Evolutionary conservation across 768 basidiomycete species (phyloP), one percentile per base, ranked within the genome.

Genomic region (Saitozyma sp.): DNA sequence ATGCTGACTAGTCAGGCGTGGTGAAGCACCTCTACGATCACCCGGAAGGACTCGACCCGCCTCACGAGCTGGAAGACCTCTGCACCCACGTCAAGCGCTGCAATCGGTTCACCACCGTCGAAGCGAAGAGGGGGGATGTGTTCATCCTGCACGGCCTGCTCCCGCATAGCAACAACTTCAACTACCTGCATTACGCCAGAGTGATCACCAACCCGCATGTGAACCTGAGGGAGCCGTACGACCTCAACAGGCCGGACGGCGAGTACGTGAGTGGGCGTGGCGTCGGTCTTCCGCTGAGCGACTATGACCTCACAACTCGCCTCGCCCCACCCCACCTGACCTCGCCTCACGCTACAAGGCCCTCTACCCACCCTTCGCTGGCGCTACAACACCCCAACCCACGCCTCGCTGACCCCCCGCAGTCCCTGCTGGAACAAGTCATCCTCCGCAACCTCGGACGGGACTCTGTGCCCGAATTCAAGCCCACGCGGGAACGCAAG

Each of bases 161-260:
- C 6, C 66, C 64, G 0, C 69, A 70, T 54, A 20, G 57, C 6
- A 29, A 42, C 37, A 54, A 51, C 39, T 53, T 11, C 37, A 67
- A 67, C 51, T 55, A 68, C 39, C 51, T 65, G 29, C 63, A 61
- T 43, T 68, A 70, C 50, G 61, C 63, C 39, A 17, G 69, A 17
- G 66, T 68, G 20, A 70, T 70, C 61, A 65, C 69, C 6, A 70
- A 70, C 54, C 69, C 69, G 3, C 69, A 70, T 50, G 62, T 64
- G 3, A 62, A 62, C 39, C 55, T 70, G 8, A 20, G 43, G 9
- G 64, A 63, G 43, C 69, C 69, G 6, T 66, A 29, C 54, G 65
- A 70, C 29, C 39, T 59, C 17, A 59, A 59, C 40, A 17, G 53
- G 29, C 29, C 29, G 29, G 29, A 29, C 29, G 67, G 67, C 8